These are phyloP conservation scores for Peronospora destructor DNA, from an alignment of 352 stramenopile species.

Conservation along the genomic window DNA sequence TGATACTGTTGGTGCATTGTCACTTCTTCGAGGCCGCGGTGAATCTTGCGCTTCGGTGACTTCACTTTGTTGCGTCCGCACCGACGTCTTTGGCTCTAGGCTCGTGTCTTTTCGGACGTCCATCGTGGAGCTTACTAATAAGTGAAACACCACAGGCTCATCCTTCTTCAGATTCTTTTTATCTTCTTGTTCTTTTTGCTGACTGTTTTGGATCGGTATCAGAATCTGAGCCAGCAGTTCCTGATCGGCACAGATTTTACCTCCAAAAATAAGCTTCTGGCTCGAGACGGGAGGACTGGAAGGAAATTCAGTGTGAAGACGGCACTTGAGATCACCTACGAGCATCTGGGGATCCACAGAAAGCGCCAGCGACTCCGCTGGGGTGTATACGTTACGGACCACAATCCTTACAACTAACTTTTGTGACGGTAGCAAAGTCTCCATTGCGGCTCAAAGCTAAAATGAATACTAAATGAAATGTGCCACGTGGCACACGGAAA, in stretches of 20 bases:
- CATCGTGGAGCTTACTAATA: conserved; percentile 44
- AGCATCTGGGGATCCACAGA: conserved; percentile 25
- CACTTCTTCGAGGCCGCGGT: conserved; percentile 12
- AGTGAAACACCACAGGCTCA: conserved; percentile 62
- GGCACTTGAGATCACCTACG: conserved; percentile 58
- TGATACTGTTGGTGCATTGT: not conserved
- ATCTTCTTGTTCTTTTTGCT: conserved; percentile 6
- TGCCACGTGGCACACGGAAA: conserved; percentile 13
- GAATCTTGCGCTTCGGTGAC: conserved; percentile 23
- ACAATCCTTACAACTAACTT: conserved; percentile 42
- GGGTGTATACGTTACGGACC: conserved; percentile 80
- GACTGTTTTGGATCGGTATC: conserved; percentile 33
- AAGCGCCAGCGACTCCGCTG: conserved; percentile 45
- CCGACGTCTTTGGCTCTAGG: conserved; percentile 9
- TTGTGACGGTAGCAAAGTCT: not conserved
- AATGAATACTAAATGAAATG: not conserved
- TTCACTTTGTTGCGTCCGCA: not conserved
- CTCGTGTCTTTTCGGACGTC: conserved; percentile 14
- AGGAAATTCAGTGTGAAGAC: conserved; percentile 44
- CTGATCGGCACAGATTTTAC: conserved; percentile 75
- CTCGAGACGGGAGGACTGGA: conserved; percentile 33
- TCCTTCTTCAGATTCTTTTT: conserved; percentile 16
- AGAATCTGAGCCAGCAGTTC: conserved; percentile 44
- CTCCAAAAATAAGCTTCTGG: conserved; percentile 84
- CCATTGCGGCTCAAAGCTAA: conserved; percentile 8